Percentiles rank a stretch among this genome's conserved stretches.
Evolutionary conservation across 805 yeast genomes (phyloP).

Genomic region (Yamadazyma scolyti): DNA sequence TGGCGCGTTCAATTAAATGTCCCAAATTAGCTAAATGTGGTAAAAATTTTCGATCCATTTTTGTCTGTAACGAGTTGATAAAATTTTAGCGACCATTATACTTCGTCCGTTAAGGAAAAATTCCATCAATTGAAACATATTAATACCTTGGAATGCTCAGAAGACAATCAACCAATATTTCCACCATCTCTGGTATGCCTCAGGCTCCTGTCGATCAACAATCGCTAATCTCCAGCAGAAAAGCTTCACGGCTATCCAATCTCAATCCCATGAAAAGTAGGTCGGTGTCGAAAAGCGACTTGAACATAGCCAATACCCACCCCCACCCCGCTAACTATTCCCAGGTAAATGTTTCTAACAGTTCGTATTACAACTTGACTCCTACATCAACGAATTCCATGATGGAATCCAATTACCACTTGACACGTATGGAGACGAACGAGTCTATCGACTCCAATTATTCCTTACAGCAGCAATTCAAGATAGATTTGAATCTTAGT

Average conservation of each 20-base stretch:
- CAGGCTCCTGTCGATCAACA: slow-evolving; percentile 5
- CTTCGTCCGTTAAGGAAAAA: no score
- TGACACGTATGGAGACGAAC: slow-evolving; percentile 21
- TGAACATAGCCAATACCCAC: not conserved
- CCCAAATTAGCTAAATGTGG: slow-evolving; percentile 4
- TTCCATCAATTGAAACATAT: not conserved
- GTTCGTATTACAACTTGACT: slow-evolving; percentile 9
- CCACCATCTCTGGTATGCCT: slow-evolving; percentile 2
- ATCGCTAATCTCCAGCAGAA: slow-evolving; percentile 4
- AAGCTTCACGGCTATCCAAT: slow-evolving; percentile 12
- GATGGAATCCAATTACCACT: slow-evolving; percentile 16
- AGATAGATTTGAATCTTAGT: slow-evolving; percentile 17
- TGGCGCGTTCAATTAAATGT: slow-evolving; percentile 7
- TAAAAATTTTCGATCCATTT: slow-evolving; percentile 5
- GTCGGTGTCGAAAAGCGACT: slow-evolving; percentile 2
- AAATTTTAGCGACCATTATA: not conserved
- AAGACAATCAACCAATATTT: slow-evolving; percentile 1
- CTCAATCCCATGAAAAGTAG: slow-evolving; percentile 13
- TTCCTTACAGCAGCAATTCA: slow-evolving; percentile 12
- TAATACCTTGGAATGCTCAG: slow-evolving; percentile 2
- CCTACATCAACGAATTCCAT: slow-evolving; percentile 8
- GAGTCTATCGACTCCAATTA: slow-evolving; percentile 19
- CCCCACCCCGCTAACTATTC: slow-evolving; percentile 1
- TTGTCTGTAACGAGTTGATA: slow-evolving; percentile 1
- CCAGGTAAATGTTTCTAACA: slow-evolving; percentile 2